A percentile compares a stretch with the other conserved stretches of the same genome.
Evolutionary conservation across 345 rosid genomes (phyloP).

Genomic region (Rhizophora mangle): DNA sequence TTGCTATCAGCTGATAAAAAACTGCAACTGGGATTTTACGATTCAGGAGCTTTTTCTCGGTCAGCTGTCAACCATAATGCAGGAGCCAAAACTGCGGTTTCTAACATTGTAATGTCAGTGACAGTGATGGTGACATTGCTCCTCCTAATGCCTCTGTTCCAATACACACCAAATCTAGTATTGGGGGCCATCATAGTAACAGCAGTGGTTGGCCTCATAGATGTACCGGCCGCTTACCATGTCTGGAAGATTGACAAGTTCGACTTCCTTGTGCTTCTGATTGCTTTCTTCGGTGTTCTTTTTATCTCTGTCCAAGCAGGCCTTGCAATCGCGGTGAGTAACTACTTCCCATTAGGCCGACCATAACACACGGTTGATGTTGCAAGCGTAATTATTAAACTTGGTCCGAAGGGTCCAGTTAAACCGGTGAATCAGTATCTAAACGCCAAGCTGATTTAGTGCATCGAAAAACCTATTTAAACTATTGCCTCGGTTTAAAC

Average conservation of each 20-base stretch:
- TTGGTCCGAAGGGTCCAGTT: too few species aligned
- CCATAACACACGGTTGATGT: background rate
- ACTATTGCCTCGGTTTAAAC: too few species aligned
- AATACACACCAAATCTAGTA: slow-evolving; percentile 89
- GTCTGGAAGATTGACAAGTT: slow-evolving; percentile 90
- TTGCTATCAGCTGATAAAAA: background rate
- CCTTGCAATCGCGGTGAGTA: slow-evolving; percentile 80
- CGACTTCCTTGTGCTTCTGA: slow-evolving; percentile 75
- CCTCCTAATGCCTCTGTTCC: slow-evolving; percentile 89
- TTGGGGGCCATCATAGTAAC: slow-evolving; percentile 87
- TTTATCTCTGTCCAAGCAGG: slow-evolving; percentile 83
- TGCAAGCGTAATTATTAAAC: too few species aligned
- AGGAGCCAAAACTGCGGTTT: slow-evolving; percentile 88
- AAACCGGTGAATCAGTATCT: too few species aligned
- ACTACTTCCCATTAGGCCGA: background rate
- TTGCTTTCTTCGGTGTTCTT: slow-evolving; percentile 79
- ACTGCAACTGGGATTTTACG: background rate
- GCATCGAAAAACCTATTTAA: too few species aligned
- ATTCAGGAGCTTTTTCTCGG: slow-evolving; percentile 82
- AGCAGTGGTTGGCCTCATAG: slow-evolving; percentile 91
- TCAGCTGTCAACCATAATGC: slow-evolving; percentile 96
- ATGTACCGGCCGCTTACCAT: slow-evolving; percentile 67
- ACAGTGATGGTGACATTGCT: slow-evolving; percentile 93
- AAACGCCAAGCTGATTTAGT: too few species aligned
- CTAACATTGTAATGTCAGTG: slow-evolving; percentile 85